Base-by-base conservation (phyloP, 2,329 filamentous ascomycete genomes). In the Geoglossum cookeanum region DNA sequence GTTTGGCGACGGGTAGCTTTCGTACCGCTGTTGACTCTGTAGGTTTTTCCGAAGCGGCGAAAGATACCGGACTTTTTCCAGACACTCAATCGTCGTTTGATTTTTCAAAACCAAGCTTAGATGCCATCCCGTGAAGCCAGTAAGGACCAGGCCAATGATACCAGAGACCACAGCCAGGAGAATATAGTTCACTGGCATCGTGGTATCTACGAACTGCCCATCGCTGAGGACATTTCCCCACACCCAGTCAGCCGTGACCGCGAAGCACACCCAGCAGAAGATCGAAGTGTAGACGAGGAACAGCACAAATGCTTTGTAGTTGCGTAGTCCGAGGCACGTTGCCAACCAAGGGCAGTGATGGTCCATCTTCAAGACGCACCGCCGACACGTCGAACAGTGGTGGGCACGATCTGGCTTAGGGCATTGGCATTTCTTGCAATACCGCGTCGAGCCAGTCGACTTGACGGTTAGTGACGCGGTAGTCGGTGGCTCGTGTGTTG, bases 291-390 rank as follows among this genome's bases (percentile, higher is more conserved):
- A 97, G 58, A 90, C 78, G 30, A 98, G 75, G 68, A 97, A 98
- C 2, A 97, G 77, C 56, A 98, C 69, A 67, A 98, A 98, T 0
- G 90, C 78, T 72, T 98, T 98, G 76, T 96, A 94, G 71, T 98
- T 98, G 66, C 81, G 81, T 61, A 98, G 74, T 22, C 92, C 92
- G 59, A 98, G 86, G 69, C 92, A 98, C 3, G 88, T 95, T 32
- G 92, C 91, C 55, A 98, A 78, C 92, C 92, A 98, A 15, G 92
- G 92, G 68, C 92, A 98, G 72, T 98, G 92, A 69, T 98, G 92
- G 68, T 98, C 92, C 92, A 98, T 98, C 75, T 98, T 98, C 69
- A 98, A 76, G 30, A 98, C 90, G 69, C 92, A 98, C 65, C 85
- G 84, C 63, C 84, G 81, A 72, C 92, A 98, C 3, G 89, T 94